Base-by-base conservation (phyloP, 106 monocot genomes). In the Ottelia alismoides region DNA sequence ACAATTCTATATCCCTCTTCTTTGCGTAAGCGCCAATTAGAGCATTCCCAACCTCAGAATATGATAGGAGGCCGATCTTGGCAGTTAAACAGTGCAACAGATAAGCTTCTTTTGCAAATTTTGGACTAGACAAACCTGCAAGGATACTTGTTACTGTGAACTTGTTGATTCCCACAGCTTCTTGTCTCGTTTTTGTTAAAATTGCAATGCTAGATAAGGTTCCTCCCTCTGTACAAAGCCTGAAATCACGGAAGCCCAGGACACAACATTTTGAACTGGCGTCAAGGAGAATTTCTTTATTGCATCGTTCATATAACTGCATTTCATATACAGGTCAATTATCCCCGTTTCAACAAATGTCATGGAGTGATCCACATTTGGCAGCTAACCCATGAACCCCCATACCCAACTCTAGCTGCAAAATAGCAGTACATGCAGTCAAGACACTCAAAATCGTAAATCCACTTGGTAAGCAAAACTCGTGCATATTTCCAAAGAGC, bases 241-340 rank as follows among this genome's bases (percentile, higher is more conserved):
- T 35, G 89, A 77, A 35, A 90, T 84, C 31, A 77, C 28, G 25
- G 80, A 35, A 16, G 79, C 84, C 83, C 83, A 90, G 3, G 83
- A 72, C 29, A 90, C 89, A 21, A 84, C 83, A 67, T 84, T 78
- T 17, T 64, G 62, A 29, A 49, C 29, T 1, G 80, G 76, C 83
- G 80, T 90, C 43, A 57, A 31, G 16, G 30, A 72, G 29, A 90
- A 90, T 3, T 74, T 35, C 28, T 58, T 74, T 66, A 74, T 53
- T 17, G 83, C 83, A n/a, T 62, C 80, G 35, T 53, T 65, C 65
- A 65, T 76, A 29, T 69, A 64, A 9, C 80, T 71, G 21, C 71
- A 86, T 62, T 86, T 86, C 11, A 55, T 74, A 60, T 86, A 86
- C 29, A 86, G 56, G 31, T 86, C 69, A 47, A 89, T 60, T 40